Conservation (phyloP, 805 yeast genomes). For the Metschnikowia gelsemii region DNA sequence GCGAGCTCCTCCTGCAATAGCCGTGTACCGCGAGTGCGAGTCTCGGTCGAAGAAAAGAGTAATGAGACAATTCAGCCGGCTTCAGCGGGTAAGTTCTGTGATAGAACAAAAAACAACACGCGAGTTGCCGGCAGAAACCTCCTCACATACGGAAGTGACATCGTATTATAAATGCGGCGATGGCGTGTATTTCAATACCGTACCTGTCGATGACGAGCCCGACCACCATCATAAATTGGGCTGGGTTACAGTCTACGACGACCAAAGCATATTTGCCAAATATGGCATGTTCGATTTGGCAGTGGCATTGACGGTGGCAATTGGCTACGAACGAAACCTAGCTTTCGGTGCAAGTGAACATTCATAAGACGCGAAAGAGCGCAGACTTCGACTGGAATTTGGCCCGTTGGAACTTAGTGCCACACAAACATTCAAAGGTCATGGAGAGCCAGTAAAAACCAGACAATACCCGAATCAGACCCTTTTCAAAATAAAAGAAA, state of each 20-base stretch:
- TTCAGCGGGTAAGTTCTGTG: conserved; percentile 13
- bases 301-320: conserved; percentile 53
- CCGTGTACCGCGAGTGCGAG: conserved; percentile 44
- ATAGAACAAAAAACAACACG: not conserved
- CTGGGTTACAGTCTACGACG: conserved; percentile 63
- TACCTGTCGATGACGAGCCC: conserved; percentile 61
- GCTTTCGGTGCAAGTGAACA: not conserved
- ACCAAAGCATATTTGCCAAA: conserved; percentile 17
- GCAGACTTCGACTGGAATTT: too few relatives aligned
- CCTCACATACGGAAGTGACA: conserved; percentile 21
- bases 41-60: conserved; percentile 37
- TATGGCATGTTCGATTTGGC: conserved; percentile 54
- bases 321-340: conserved; percentile 37
- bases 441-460: too few relatives aligned
- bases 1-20: conserved; percentile 32
- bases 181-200: conserved; percentile 43
- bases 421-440: too few relatives aligned
- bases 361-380: too few relatives aligned
- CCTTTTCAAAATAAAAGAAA: not conserved
- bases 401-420: too few relatives aligned
- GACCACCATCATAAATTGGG: conserved; percentile 55
- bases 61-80: conserved; percentile 33
- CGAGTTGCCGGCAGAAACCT: conserved; percentile 8
- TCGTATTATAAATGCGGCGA: conserved; percentile 51
- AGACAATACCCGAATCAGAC: not conserved